Evolutionary conservation across 805 yeast species (phyloP).

Genomic region (Candida bentonensis): DNA sequence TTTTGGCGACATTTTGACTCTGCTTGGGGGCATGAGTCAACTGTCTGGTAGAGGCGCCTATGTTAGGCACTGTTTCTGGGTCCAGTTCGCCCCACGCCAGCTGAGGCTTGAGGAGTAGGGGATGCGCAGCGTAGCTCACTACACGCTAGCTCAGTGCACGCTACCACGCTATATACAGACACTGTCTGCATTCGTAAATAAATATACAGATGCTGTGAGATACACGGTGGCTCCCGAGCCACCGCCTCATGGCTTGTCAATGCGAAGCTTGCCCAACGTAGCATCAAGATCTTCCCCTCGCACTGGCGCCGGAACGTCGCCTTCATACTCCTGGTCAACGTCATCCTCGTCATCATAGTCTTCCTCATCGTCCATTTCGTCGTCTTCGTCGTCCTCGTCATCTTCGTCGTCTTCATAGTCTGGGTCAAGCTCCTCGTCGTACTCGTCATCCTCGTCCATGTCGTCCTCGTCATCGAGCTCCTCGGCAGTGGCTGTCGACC

Average conservation of each 20-base stretch:
- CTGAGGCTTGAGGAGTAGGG: too few relatives aligned
- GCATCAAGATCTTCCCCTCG: slow-evolving; percentile 7
- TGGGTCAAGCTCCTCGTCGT: slow-evolving; percentile 6
- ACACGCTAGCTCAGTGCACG: too few relatives aligned
- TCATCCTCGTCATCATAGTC: slow-evolving; percentile 20
- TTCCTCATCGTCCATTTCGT: slow-evolving; percentile 19
- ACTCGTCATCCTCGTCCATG: slow-evolving; percentile 6
- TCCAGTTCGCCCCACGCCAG: too few relatives aligned
- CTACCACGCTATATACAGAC: too few relatives aligned
- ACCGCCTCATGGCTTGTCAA: too few relatives aligned
- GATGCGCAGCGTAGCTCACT: too few relatives aligned
- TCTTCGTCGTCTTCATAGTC: slow-evolving; percentile 12
- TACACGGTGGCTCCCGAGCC: too few relatives aligned
- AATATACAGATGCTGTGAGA: too few relatives aligned
- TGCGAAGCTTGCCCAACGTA: background rate
- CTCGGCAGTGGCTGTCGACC: slow-evolving; percentile 6
- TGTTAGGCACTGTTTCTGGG: too few relatives aligned
- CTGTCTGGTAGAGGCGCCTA: too few relatives aligned
- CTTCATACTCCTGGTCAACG: slow-evolving; percentile 19
- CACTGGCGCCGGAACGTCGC: slow-evolving; percentile 10
- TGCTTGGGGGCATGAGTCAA: too few relatives aligned
- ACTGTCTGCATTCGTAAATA: background rate
- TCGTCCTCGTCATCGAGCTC: slow-evolving; percentile 7
- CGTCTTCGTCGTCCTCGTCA: slow-evolving; percentile 21
- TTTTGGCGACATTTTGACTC: too few relatives aligned